Conservation (phyloP, 164 flowering plant species). For the Cinnamomum micranthum region DNA sequence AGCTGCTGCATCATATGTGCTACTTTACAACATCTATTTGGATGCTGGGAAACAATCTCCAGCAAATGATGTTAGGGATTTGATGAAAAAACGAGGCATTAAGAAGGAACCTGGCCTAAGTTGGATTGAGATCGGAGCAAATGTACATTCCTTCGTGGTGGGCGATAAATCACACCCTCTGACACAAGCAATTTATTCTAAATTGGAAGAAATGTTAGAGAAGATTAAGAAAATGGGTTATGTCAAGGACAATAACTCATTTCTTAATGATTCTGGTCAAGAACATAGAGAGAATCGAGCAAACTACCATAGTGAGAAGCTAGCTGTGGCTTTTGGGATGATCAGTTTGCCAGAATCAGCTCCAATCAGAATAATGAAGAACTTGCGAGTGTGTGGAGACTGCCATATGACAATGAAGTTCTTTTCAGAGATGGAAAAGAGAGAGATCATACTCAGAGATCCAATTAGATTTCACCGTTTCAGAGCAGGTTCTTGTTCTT, state of each 20-base stretch:
- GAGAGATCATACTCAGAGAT: slow-evolving; percentile 48
- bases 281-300: slow-evolving; percentile 14
- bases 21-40: slow-evolving; percentile 49
- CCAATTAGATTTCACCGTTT: slow-evolving; percentile 47
- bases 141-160: slow-evolving; percentile 45
- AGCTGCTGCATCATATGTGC: slow-evolving; percentile 53
- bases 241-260: slow-evolving; percentile 4
- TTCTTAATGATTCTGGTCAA: slow-evolving; percentile 9
- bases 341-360: slow-evolving; percentile 35
- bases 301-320: slow-evolving; percentile 48
- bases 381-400: slow-evolving; percentile 49
- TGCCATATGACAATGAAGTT: slow-evolving; percentile 49
- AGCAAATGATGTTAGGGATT: slow-evolving; percentile 37
- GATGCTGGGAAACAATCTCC: slow-evolving; percentile 31
- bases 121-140: slow-evolving; percentile 48
- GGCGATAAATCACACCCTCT: slow-evolving; percentile 40
- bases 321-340: slow-evolving; percentile 49
- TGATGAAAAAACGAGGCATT: slow-evolving; percentile 43
- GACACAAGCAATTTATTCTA: slow-evolving; percentile 26
- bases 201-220: slow-evolving; percentile 37
- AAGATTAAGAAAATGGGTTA: slow-evolving; percentile 29
- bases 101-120: slow-evolving; percentile 67
- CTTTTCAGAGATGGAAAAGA: slow-evolving; percentile 32
- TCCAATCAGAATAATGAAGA: slow-evolving; percentile 56
- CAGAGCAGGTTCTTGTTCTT: slow-evolving; percentile 48